These are phyloP conservation scores for Discostella stelligera DNA, from an alignment of 352 stramenopile genomes.

Conservation along the genomic window DNA sequence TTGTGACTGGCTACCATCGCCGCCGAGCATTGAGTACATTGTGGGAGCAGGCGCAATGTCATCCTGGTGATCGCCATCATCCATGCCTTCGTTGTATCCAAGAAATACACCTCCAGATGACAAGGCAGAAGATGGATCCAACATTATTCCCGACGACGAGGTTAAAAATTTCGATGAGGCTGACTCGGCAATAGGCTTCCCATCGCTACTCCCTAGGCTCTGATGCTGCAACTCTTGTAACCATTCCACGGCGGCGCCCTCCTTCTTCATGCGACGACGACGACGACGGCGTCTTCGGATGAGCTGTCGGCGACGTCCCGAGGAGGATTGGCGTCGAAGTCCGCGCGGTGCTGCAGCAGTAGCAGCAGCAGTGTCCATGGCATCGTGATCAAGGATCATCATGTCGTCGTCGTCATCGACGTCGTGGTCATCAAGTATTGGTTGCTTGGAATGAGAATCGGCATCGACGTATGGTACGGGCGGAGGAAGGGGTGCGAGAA, in stretches of 20 bases:
- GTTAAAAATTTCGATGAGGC: conserved; percentile 54
- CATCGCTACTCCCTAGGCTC: not conserved
- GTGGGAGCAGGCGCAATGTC: too few species aligned
- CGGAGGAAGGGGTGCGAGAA: not conserved
- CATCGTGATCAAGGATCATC: not conserved
- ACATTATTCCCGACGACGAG: too few species aligned
- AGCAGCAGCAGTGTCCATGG: not conserved
- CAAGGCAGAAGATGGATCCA: not conserved
- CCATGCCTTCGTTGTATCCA: too few species aligned
- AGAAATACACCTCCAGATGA: too few species aligned
- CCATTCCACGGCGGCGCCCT: conserved; percentile 41
- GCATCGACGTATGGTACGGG: conserved; percentile 17
- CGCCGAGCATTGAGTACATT: not conserved
- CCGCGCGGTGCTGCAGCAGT: not conserved
- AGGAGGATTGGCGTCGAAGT: conserved; percentile 1
- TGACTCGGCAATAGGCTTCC: conserved; percentile 40
- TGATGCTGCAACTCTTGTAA: conserved; percentile 31
- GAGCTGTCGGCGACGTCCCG: conserved; percentile 7
- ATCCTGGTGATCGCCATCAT: too few species aligned
- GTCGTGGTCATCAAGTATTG: not conserved
- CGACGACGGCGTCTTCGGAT: conserved; percentile 2
- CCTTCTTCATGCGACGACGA: conserved; percentile 2
- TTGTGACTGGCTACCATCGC: not conserved
- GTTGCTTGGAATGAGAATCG: not conserved
- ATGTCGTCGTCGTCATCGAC: not conserved